Conservation (phyloP, 345 rosid genomes). For the Orychophragmus violaceus region DNA sequence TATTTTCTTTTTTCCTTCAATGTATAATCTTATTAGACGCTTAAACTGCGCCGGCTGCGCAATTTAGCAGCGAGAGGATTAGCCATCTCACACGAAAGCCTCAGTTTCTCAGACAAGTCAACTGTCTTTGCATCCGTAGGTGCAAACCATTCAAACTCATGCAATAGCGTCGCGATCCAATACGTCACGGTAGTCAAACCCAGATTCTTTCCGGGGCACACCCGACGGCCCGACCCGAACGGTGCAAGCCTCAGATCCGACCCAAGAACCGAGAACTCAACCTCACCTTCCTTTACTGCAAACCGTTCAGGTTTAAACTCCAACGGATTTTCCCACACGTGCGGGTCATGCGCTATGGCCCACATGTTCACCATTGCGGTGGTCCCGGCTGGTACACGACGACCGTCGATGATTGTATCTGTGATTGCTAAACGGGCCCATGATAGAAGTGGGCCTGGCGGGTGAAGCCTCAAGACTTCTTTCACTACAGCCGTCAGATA, state of each 20-base stretch:
- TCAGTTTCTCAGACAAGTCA: conserved; percentile 68
- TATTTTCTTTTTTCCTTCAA: not conserved
- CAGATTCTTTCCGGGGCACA: conserved; percentile 71
- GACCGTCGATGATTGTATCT: conserved; percentile 61
- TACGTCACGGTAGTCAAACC: conserved; percentile 59
- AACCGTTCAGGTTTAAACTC: conserved; percentile 64
- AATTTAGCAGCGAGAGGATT: conserved; percentile 50
- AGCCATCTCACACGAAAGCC: conserved; percentile 81
- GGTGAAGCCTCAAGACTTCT: conserved; percentile 75
- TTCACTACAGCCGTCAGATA: conserved; percentile 77
- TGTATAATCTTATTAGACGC: not conserved
- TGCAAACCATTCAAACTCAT: conserved; percentile 57
- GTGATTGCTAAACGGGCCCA: conserved; percentile 82
- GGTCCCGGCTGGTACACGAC: conserved; percentile 69
- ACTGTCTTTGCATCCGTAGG: conserved; percentile 36
- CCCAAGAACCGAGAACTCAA: conserved; percentile 66
- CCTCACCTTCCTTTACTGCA: conserved; percentile 31
- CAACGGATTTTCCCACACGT: conserved; percentile 58
- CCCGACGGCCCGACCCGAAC: conserved; percentile 80
- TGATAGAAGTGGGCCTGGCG: conserved; percentile 88
- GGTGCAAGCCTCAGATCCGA: conserved; percentile 88
- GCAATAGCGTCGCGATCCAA: conserved; percentile 67
- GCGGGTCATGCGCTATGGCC: conserved; percentile 74
- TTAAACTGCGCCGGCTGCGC: conserved; percentile 32
- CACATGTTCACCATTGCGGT: conserved; percentile 97